phyloP scores from a whole-genome alignment of 768 basidiomycete genomes.

The Rhodotorula graminis region DNA sequence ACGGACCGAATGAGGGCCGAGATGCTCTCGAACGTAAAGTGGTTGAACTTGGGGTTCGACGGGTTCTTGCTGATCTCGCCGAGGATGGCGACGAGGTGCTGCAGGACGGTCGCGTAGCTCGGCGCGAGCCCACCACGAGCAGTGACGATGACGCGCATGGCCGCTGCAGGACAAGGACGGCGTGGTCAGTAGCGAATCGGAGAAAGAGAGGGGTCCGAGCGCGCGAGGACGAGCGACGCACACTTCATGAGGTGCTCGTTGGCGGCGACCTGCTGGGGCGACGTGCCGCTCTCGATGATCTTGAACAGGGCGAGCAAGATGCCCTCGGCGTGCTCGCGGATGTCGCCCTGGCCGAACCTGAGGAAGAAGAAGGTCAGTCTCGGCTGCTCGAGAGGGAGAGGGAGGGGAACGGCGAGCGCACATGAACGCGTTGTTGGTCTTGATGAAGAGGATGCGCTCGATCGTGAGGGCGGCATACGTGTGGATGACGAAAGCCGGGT shows the following conservation, averaged over 20 bases:
- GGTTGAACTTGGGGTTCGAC: slow-evolving; percentile 94
- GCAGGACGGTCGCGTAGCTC: slow-evolving; percentile 61
- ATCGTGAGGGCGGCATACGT: slow-evolving; percentile 98
- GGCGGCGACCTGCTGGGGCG: slow-evolving; percentile 88
- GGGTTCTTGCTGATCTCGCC: slow-evolving; percentile 90
- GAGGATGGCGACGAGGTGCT: slow-evolving; percentile 73
- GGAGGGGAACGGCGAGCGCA: slow-evolving; percentile 49
- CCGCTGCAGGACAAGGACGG: slow-evolving; percentile 55
- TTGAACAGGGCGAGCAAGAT: slow-evolving; percentile 63
- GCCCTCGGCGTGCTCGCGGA: slow-evolving; percentile 72
- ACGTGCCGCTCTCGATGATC: slow-evolving; percentile 71
- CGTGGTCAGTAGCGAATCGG: not conserved
- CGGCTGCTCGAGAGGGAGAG: not conserved
- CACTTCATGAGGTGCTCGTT: slow-evolving; percentile 99
- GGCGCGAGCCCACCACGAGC: slow-evolving; percentile 72
- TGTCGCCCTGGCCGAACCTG: slow-evolving; percentile 82
- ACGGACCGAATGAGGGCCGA: slow-evolving; percentile 71
- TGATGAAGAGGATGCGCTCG: slow-evolving; percentile 87
- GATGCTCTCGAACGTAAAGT: slow-evolving; percentile 93
- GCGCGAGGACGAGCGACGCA: slow-evolving; percentile 47
- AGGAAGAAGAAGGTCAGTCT: not conserved
- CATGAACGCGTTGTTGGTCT: slow-evolving; percentile 68
- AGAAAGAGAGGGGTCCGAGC: not conserved
- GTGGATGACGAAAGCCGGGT: slow-evolving; percentile 82
- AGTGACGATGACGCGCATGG: slow-evolving; percentile 87